Evolutionary conservation across 2,329 filamentous ascomycete species (phyloP), one percentile per base, ranked within the genome.

Genomic region (Scolecobasidium constrictum): DNA sequence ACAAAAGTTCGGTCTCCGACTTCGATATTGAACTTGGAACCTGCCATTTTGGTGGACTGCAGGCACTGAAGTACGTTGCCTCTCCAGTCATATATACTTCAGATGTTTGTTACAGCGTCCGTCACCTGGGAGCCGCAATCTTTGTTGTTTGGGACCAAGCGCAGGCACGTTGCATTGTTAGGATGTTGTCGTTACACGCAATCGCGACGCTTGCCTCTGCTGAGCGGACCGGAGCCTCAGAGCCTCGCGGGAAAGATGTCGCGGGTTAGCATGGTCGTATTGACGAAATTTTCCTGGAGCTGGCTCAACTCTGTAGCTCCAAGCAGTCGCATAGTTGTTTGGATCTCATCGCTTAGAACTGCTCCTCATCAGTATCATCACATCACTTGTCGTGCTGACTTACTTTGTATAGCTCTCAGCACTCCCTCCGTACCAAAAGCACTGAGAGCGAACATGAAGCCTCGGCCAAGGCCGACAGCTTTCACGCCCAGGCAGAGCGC

Each of bases 401-500:
- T 31, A 31, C 26, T 31, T n/a, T 31, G 26, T 31, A 31, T 31
- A 7, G 26, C 26, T n/a, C n/a, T 31, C 9, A 31, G 9, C 9
- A 31, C 26, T 9, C 26, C 26, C 26, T 31, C 26, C 9, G 26
- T 31, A 7, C 26, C 26, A n/a, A 9, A 31, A 7, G 26, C 26
- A n/a, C 26, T 31, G 9, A 31, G 26, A 9, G 26, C 26, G n/a
- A 31, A 31, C 26, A 31, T 31, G 26, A 31, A 31, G 9, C 26
- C 26, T 34, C 70, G 53, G 11, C 61, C 61, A 4, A 64, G 44
- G 33, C 92, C 92, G 1, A 96, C 88, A 28, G 87, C 92, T 55
- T 75, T 85, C 12, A 92, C 92, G 28, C 92, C 92, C 1, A 98
- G 72, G 58, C 90, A 96, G 4, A 96, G 69, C 6, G 90, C 90